These are phyloP conservation scores for Ambrosia artemisiifolia DNA, from an alignment of 129 eudicot genomes.

Conservation along the genomic window DNA sequence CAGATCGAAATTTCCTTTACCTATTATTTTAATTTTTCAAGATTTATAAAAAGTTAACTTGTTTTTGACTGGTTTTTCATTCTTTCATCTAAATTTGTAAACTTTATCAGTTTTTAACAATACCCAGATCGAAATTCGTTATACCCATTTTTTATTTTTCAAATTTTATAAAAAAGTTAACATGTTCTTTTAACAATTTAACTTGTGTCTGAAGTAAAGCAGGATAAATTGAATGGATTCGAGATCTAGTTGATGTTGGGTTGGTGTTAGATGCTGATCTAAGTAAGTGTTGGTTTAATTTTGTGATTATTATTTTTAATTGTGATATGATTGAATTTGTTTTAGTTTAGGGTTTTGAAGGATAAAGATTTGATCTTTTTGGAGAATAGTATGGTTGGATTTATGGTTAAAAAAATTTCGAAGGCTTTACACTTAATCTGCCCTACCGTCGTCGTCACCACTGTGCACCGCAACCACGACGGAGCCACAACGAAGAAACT, in stretches of 20 bases:
- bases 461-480: too few relatives aligned
- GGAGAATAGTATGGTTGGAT: neutral
- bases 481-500: too few relatives aligned
- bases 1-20: too few relatives aligned
- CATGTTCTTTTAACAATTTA: neutral
- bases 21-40: too few relatives aligned
- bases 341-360: constrained; percentile 24
- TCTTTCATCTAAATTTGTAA: too few relatives aligned
- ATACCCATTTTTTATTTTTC: too few relatives aligned
- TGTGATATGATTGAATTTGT: constrained; percentile 10
- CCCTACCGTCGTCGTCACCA: too few relatives aligned
- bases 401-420: neutral
- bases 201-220: constrained; percentile 47
- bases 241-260: constrained; percentile 34
- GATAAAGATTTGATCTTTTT: constrained; percentile 9
- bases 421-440: too few relatives aligned
- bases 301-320: constrained; percentile 12
- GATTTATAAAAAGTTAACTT: too few relatives aligned
- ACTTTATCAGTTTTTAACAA: too few relatives aligned
- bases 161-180: constrained; percentile 18
- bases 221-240: constrained; percentile 34
- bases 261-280: constrained; percentile 35
- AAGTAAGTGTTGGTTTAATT: constrained; percentile 42
- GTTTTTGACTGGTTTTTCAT: constrained; percentile 31
- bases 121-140: too few relatives aligned